Conservation (phyloP, 768 basidiomycete genomes). For the Kwoniella bestiolae region DNA sequence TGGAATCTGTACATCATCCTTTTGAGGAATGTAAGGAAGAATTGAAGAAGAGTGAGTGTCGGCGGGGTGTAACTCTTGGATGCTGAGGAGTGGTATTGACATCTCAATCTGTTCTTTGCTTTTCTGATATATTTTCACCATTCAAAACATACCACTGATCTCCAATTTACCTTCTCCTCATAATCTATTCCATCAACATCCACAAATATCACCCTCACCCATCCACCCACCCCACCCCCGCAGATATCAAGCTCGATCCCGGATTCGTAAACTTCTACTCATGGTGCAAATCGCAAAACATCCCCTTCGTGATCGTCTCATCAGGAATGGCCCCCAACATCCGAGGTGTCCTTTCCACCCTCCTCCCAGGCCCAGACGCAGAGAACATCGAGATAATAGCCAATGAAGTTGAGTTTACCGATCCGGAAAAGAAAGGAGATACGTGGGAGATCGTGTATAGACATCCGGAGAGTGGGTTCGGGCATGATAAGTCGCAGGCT, state of each 20-base stretch:
- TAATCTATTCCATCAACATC: not conserved
- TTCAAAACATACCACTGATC: too few species aligned
- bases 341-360: constrained; percentile 81
- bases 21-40: constrained; percentile 84
- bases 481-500: constrained; percentile 95
- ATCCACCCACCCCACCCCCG: not conserved
- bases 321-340: constrained; percentile 95
- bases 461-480: constrained; percentile 85
- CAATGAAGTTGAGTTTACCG: constrained; percentile 76
- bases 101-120: not conserved
- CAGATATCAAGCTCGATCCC: constrained; percentile 82
- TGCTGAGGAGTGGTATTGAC: too few species aligned
- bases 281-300: constrained; percentile 77
- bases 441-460: constrained; percentile 74
- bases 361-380: constrained; percentile 75
- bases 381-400: constrained; percentile 85
- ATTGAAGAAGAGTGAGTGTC: constrained; percentile 68
- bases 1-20: constrained; percentile 73
- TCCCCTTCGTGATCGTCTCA: constrained; percentile 92
- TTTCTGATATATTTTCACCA: not conserved
- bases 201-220: too few species aligned
- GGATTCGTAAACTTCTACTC: constrained; percentile 86
- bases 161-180: not conserved
- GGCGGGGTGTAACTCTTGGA: not conserved
- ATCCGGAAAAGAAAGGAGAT: constrained; percentile 68